phyloP scores from a whole-genome alignment of 176 grass and related monocot genomes.

The Elymus sibiricus region DNA sequence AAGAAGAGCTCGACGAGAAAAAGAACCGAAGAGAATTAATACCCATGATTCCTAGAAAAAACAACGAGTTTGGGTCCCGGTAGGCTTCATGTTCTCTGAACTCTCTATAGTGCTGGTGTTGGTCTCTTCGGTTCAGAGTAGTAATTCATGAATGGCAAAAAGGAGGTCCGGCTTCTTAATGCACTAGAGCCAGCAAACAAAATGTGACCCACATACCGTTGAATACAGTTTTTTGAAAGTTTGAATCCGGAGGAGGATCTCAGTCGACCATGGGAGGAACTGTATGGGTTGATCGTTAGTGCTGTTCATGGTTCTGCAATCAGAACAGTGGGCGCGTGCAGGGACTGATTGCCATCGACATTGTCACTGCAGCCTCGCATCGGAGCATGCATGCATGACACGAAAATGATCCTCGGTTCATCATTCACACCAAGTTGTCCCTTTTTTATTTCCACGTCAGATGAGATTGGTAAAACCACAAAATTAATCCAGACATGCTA shows the following conservation, averaged over 20 bases:
- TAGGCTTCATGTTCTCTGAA: constrained; percentile 42
- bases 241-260: no score
- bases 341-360: not conserved
- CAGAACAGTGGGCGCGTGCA: not conserved
- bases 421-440: not conserved
- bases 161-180: constrained; percentile 6
- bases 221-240: not conserved
- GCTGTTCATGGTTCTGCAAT: not conserved
- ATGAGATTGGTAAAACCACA: no score
- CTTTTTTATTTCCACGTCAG: no score
- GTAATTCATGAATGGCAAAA: not conserved
- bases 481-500: no score
- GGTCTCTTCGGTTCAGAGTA: not conserved
- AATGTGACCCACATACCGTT: not conserved
- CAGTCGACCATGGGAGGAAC: not conserved
- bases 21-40: no score
- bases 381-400: not conserved
- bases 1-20: no score
- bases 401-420: not conserved
- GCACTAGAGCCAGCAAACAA: constrained; percentile 31
- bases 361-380: not conserved
- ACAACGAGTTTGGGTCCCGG: constrained; percentile 30
- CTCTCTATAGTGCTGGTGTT: not conserved
- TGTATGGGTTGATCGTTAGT: not conserved
- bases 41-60: constrained; percentile 32